Percentiles rank a stretch among this genome's conserved stretches.
phyloP scores from a whole-genome alignment of 208 protist genomes.

The Balamuthia mandrillaris region DNA sequence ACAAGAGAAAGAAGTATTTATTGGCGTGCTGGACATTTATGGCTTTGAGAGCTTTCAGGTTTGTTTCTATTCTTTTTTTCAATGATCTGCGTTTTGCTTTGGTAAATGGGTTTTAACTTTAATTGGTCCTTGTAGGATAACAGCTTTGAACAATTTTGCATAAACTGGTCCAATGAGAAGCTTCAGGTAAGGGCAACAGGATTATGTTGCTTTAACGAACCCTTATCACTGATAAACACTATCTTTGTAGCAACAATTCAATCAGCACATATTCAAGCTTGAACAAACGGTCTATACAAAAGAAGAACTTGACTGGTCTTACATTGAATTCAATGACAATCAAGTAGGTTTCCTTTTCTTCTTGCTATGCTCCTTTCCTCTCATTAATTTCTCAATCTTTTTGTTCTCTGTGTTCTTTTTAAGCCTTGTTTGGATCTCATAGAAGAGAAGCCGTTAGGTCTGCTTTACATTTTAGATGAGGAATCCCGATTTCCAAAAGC shows the following conservation, averaged over 20 bases:
- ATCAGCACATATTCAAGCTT: constrained; percentile 74
- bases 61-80: too few species aligned
- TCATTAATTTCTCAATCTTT: background rate
- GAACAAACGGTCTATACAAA: constrained; percentile 72
- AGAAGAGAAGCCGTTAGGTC: constrained; percentile 69
- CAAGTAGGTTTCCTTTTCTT: background rate
- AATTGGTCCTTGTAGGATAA: constrained; percentile 80
- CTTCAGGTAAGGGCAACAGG: background rate
- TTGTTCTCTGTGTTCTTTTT: background rate
- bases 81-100: too few species aligned
- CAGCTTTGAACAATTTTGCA: constrained; percentile 76
- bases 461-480: constrained; percentile 77
- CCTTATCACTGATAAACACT: background rate
- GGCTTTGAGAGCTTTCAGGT: constrained; percentile 86
- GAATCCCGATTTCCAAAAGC: constrained; percentile 73
- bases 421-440: constrained; percentile 76
- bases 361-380: constrained; percentile 42
- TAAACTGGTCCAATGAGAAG: constrained; percentile 78
- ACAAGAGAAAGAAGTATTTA: constrained; percentile 61
- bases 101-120: too few species aligned
- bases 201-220: background rate
- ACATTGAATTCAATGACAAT: constrained; percentile 33
- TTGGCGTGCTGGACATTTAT: constrained; percentile 83
- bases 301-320: constrained; percentile 17
- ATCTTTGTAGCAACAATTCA: constrained; percentile 74